Evolutionary conservation across 495 filamentous ascomycete species (phyloP), one percentile per base, ranked within the genome.

Genomic region (Terfezia claveryi): DNA sequence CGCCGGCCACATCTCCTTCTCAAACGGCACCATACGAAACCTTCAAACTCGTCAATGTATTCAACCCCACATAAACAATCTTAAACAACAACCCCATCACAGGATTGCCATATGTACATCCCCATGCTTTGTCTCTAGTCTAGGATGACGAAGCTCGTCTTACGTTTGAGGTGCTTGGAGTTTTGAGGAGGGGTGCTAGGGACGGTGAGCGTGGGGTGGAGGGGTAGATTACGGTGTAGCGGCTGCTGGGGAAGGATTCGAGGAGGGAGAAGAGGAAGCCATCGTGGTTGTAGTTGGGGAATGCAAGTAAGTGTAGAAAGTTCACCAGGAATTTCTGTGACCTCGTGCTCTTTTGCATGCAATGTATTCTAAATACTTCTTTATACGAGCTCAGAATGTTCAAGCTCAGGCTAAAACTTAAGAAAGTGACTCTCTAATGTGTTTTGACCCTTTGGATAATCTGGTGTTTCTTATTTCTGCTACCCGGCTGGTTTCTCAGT

Each of bases 21-120:
- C 87, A 67, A 98, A 98, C 1, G 20, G 91, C 87, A 51, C 81
- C 84, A 69, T 96, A 96, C 9, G 83, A 79, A 11, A 96, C 83
- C 67, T 94, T 71, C 38, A 98, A 71, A 57, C 87, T 87, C 7
- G 75, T 69, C 8, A 98, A 69, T 17, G 84, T 85, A 55, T 63
- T 75, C 52, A 96, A 71, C 23, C 78, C 91, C 52, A 86, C 79
- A 62, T 80, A 81, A 16, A 94, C 68, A 58, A 96, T 81, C 67
- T 88, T 79, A 64, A 98, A 98, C 50, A 98, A 68, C 37, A 83
- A 80, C 20, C 71, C 68, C 32, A 61, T 64, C 12, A 67, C 8
- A 4, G 41, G 14, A 20, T 14, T 46, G 8, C 14, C 8, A 4
- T 46, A 20, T 14, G 0, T 14, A 8, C 3, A 20, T 46, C 8